Base-by-base conservation (phyloP, 2,329 filamentous ascomycete species). In the Tolypocladium tundrense region DNA sequence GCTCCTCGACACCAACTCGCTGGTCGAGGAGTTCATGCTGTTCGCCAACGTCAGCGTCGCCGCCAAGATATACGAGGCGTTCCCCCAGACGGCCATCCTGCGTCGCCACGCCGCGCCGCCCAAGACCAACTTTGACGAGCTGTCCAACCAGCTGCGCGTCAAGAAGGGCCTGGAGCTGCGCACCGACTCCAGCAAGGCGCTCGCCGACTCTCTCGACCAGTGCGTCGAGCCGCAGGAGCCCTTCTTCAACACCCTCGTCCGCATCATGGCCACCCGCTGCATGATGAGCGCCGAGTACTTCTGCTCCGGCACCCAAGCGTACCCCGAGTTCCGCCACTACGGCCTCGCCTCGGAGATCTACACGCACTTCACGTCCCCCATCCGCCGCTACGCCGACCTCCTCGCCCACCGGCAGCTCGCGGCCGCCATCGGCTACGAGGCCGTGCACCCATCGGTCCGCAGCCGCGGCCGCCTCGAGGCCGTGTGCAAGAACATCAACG, bases 221-320 rank as follows among this genome's bases (percentile, higher is more conserved):
- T 99, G 94, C 70, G 80, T 88, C 53, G 92, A 97, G 68, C 75
- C 85, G 0, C 70, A 78, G 11, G 90, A 97, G 66, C 91, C 93
- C 35, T 99, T 97, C 78, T 97, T 99, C 83, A 99, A 99, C 80
- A 99, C 93, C 2, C 85, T 99, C 31, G 88, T 99, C 65, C 90
- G 94, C 70, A 96, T 99, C 75, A 89, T 99, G 78, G 94, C 94
- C 11, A 99, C 94, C 10, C 88, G 94, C 27, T 99, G 94, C 82
- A 99, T 99, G 94, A 96, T 96, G 80, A 94, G 91, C 57, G 94
- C 94, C 61, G 94, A 99, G 75, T 99, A 99, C 76, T 99, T 99
- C 75, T 94, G 90, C 75, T 90, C 93, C 0, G 94, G 94, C 60
- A 92, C 91, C 8, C 91, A 97, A 71, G 85, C 92, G 0, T 93